Base-by-base conservation (phyloP, 768 basidiomycete genomes). In the Termitomyces sp. region DNA sequence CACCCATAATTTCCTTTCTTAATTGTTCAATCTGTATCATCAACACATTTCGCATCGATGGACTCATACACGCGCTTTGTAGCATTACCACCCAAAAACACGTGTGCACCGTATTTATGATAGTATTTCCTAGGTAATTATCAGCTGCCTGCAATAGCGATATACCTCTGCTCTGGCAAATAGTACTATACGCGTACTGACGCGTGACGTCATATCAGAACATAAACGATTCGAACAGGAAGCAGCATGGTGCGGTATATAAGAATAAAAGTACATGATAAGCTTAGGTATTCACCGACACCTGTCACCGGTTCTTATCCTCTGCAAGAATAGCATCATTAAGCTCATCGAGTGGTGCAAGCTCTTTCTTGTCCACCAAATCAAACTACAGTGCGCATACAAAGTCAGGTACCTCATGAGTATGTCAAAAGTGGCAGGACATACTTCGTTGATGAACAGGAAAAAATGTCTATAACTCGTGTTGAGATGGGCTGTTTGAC, bases 391-490 rank as follows among this genome's bases (percentile, higher is more conserved):
- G 18, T 16, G 49, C 57, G 65, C 66, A 16, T 8, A 50, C 50
- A 49, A 39, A 55, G 46, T 39, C 65, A 63, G 45, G 42, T 36
- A 50, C 38, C 16, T 9, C 44, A 18, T n/a, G 45, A 46, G 12
- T 13, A 39, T 24, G 24, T 22, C 1, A 13, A 28, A 2, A 48
- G 15, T 49, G 4, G 15, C 44, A 54, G 52, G 13, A 71, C 82
- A 45, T 68, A 94, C 96, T 86, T 99, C 96, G 66, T 94, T 89
- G 63, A 98, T 86, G 71, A 98, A 98, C 46, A 98, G 79, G 79
- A 98, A 92, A 79, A 99, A 99, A 75, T 99, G 97, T 38, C 93
- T 86, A 74, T 99, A 98, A 72, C 94, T 96, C 15, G 97, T 99
- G 73, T 99, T 99, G 66, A 99, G 82, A 71, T 99, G 97, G 2